These are phyloP conservation scores for Choiromyces venosus DNA, from an alignment of 495 filamentous ascomycete genomes.

Conservation along the genomic window DNA sequence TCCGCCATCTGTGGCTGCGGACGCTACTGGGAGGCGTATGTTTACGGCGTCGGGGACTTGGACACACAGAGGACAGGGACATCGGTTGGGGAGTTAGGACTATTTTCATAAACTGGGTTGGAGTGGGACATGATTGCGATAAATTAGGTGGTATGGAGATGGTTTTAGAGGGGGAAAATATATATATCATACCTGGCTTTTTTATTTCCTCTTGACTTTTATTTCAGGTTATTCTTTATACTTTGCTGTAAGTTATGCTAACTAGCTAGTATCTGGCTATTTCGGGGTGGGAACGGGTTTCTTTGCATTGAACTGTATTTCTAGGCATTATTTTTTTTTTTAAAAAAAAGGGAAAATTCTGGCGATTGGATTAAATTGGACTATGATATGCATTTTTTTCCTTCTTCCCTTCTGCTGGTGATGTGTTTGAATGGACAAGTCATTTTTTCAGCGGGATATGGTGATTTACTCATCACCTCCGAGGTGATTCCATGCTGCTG, in stretches of 20 bases:
- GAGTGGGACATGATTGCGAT: neutral
- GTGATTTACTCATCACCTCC: neutral
- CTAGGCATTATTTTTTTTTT: too few relatives aligned
- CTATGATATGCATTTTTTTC: neutral
- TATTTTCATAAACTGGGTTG: neutral
- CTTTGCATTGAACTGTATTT: neutral
- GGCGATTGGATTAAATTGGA: neutral
- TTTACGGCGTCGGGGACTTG: slow-evolving; percentile 30
- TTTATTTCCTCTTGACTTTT: neutral
- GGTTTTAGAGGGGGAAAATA: neutral
- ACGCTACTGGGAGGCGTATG: slow-evolving; percentile 25
- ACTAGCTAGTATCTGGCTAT: neutral
- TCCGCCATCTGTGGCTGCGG: slow-evolving; percentile 25
- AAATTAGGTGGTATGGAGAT: neutral
- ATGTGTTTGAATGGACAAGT: too few relatives aligned
- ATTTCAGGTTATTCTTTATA: neutral
- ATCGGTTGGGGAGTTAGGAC: slow-evolving; percentile 37
- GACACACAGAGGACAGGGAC: slow-evolving; percentile 37
- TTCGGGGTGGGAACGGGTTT: neutral
- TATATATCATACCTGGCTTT: neutral
- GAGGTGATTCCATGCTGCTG: too few relatives aligned
- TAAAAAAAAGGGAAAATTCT: neutral
- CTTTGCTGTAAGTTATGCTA: neutral
- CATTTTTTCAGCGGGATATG: too few relatives aligned
- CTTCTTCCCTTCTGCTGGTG: neutral